Base-by-base conservation (phyloP, 202 grass and related monocot genomes). In the Saccharum hybrid region DNA sequence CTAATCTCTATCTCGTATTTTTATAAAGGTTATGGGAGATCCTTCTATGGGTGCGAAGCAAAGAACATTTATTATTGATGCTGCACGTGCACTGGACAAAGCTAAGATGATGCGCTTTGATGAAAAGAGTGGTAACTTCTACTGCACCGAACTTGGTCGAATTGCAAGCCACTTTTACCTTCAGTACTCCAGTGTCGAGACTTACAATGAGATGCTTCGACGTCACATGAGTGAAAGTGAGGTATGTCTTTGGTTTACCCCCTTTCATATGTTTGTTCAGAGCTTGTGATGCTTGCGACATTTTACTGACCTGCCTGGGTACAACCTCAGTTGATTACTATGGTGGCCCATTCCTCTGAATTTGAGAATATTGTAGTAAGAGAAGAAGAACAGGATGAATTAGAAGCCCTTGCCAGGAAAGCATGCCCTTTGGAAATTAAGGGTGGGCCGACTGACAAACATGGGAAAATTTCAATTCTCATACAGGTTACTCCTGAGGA, bases 101-200 rank as follows among this genome's bases (percentile, higher is more conserved):
- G 96, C 92, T 72, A 98, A 98, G 85, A 98, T 98, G 96, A 95
- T 98, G 96, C 87, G 96, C 22, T 98, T 92, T 31, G 96, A 98
- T 75, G 96, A 98, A 78, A 98, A 98, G 75, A 98, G 96, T 36
- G 90, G 96, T 52, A 98, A 98, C 78, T 98, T 98, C 76, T 98
- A 98, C 89, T 98, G 96, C 86, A 98, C 96, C 26, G 96, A 98
- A 82, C 96, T 98, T 74, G 96, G 96, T 66, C 88, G 92, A 60
- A 98, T 95, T 78, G 92, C 96, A 59, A 98, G 96, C 74, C 96
- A 95, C 67, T 98, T 93, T 86, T 98, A 98, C 67, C 92, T 98
- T 89, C 89, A 93, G 85, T 98, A 98, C 86, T 95, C 92, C 61
- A 98, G 95, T 84, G 92, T 98, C 21, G 92, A 98, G 74, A 93